Conservation (phyloP, 306 rosid genomes). For the Lablab purpureus region DNA sequence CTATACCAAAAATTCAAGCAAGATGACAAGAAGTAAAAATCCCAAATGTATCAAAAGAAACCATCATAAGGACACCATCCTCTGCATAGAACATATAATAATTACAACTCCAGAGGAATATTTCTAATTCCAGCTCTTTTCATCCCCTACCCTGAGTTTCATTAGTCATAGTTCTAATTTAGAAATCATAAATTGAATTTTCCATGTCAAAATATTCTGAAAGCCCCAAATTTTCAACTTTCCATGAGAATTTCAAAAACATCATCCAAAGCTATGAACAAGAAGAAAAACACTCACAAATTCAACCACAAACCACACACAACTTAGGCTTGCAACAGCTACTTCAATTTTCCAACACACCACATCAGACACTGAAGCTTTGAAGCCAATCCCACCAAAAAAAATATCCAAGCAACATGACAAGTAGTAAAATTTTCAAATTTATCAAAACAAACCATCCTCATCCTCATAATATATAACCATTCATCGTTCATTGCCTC, state of each 20-base stretch:
- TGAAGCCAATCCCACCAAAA: conserved; percentile 23
- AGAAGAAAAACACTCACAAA: background rate
- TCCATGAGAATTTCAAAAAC: background rate
- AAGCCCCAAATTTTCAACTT: background rate
- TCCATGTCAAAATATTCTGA: background rate
- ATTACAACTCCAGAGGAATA: background rate
- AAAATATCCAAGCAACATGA: background rate
- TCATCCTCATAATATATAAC: background rate
- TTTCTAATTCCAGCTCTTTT: background rate
- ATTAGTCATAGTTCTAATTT: background rate
- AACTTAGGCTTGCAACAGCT: background rate
- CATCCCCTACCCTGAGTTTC: background rate
- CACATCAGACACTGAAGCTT: background rate
- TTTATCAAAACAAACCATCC: conserved; percentile 1
- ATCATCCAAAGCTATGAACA: background rate
- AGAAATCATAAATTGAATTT: background rate
- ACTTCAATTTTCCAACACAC: background rate
- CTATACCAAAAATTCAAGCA: conserved; percentile 25
- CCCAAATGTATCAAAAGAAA: background rate
- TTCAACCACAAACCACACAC: background rate
- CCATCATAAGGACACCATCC: background rate
- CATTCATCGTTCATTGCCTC: background rate
- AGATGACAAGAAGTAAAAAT: background rate
- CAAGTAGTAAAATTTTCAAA: background rate
- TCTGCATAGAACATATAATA: background rate